These are phyloP conservation scores for Skeletonema costatum DNA, from an alignment of 108 stramenopile species.

Conservation along the genomic window DNA sequence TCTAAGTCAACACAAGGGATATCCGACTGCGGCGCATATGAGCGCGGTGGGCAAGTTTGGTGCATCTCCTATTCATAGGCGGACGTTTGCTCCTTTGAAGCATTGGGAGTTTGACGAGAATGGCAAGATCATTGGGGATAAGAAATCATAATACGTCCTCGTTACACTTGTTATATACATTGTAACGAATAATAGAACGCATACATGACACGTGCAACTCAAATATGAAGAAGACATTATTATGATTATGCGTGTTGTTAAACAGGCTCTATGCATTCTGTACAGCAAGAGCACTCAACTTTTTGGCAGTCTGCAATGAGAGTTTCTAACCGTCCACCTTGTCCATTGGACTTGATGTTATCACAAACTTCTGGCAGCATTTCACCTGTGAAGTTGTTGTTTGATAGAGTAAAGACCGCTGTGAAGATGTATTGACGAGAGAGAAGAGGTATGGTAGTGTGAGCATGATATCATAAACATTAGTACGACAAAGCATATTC, in stretches of 20 bases:
- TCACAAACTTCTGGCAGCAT: conserved; percentile 50
- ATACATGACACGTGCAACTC: too few relatives aligned
- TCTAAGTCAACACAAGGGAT: conserved; percentile 94
- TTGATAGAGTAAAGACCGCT: conserved; percentile 55
- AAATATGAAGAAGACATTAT: too few relatives aligned
- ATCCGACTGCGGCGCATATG: conserved; percentile 90
- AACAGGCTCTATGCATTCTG: background rate
- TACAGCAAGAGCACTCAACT: background rate
- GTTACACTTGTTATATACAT: background rate
- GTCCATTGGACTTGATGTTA: background rate
- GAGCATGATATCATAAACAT: background rate
- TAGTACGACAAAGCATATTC: too few relatives aligned
- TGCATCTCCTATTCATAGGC: conserved; percentile 86
- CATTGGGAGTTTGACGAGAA: conserved; percentile 59
- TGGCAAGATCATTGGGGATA: conserved; percentile 23
- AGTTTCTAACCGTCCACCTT: background rate
- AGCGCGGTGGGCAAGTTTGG: conserved; percentile 70
- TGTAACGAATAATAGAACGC: background rate
- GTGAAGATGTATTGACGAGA: background rate
- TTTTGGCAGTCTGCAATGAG: background rate
- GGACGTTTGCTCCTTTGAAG: conserved; percentile 92
- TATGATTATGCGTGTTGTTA: too few relatives aligned
- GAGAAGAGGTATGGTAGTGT: background rate
- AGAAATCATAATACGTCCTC: background rate
- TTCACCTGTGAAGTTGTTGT: conserved; percentile 47